phyloP scores from a whole-genome alignment of 352 stramenopile species.

The Globisporangium emineosum region DNA sequence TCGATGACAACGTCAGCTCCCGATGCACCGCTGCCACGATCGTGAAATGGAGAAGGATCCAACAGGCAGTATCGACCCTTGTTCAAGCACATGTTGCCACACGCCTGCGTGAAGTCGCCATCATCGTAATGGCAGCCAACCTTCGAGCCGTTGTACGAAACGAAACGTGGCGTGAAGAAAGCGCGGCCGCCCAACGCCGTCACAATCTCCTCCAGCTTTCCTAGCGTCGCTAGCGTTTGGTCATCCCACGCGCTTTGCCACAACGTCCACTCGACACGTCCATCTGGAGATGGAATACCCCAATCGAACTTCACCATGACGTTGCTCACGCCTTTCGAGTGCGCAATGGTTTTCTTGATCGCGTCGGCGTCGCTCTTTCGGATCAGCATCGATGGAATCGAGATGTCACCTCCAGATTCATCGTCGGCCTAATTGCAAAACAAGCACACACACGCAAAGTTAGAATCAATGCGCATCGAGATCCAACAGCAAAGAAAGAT shows the following conservation, averaged over 20 bases:
- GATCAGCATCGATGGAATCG: constrained; percentile 95
- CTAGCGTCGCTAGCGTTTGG: constrained; percentile 72
- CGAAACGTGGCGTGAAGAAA: constrained; percentile 96
- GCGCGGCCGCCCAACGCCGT: constrained; percentile 86
- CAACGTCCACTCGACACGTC: constrained; percentile 95
- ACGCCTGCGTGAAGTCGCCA: constrained; percentile 65
- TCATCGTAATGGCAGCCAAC: constrained; percentile 88
- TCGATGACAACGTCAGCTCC: constrained; percentile 94
- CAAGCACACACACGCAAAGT: not conserved
- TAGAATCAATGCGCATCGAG: constrained; percentile 1
- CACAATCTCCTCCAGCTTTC: constrained; percentile 81
- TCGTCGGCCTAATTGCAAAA: constrained; percentile 84
- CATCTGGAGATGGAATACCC: constrained; percentile 91
- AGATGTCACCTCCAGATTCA: constrained; percentile 95
- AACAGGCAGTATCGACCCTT: constrained; percentile 95
- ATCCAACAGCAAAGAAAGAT: constrained; percentile 6
- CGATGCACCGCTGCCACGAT: constrained; percentile 89
- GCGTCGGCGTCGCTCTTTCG: constrained; percentile 93
- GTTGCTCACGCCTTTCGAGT: constrained; percentile 87
- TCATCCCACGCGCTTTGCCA: constrained; percentile 95
- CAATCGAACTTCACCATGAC: constrained; percentile 96
- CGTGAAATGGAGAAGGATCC: constrained; percentile 93
- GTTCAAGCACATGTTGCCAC: constrained; percentile 97
- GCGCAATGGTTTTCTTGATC: constrained; percentile 88
- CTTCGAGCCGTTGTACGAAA: constrained; percentile 94